Conservation (phyloP, 2,329 filamentous ascomycete genomes). For the Nemania sp. region DNA sequence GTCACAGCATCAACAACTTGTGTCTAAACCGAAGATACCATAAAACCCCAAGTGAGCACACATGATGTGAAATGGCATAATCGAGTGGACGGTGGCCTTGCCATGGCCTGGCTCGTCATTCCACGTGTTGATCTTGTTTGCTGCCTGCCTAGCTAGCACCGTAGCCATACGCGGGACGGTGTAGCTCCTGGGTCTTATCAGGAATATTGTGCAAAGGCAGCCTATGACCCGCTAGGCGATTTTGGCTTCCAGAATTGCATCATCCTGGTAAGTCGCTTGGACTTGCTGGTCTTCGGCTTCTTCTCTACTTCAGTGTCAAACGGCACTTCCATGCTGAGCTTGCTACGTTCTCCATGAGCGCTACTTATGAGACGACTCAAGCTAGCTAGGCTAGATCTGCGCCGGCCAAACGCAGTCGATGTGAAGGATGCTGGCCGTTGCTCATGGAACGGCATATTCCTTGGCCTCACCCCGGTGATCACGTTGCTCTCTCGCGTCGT, state of each 20-base stretch:
- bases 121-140: not conserved
- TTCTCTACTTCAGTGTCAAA: constrained; percentile 60
- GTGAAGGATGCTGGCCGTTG: constrained; percentile 66
- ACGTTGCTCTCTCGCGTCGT: constrained; percentile 70
- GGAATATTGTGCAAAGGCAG: constrained; percentile 12
- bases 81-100: not conserved
- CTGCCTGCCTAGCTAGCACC: not conserved
- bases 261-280: constrained; percentile 71
- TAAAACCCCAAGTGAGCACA: not conserved
- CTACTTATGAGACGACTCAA: constrained; percentile 76
- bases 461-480: constrained; percentile 41
- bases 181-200: not conserved
- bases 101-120: not conserved
- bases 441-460: constrained; percentile 51
- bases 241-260: constrained; percentile 78
- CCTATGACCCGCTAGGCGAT: constrained; percentile 41
- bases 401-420: constrained; percentile 65
- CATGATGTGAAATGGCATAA: not conserved
- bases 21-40: not conserved
- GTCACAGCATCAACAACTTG: too few species aligned
- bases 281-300: constrained; percentile 63
- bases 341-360: constrained; percentile 74
- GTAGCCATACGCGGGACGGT: not conserved
- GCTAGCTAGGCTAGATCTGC: constrained; percentile 76
- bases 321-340: constrained; percentile 70